These are phyloP conservation scores for Kluyveromyces lactis DNA, from an alignment of 805 yeast species.

Conservation along the genomic window DNA sequence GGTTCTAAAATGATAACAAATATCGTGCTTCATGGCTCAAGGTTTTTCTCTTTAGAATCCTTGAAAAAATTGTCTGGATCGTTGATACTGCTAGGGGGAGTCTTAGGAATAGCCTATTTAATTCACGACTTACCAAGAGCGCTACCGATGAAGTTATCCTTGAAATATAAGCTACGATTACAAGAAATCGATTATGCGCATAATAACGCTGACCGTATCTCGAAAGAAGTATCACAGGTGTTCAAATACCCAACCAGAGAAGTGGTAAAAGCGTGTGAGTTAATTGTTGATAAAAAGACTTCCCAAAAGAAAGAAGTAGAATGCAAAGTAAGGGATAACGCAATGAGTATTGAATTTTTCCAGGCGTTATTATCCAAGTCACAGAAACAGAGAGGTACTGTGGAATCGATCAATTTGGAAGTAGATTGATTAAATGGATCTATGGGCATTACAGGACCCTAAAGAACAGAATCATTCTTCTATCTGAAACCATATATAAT, in stretches of 20 bases:
- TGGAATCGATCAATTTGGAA: constrained; percentile 22
- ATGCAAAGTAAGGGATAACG: constrained; percentile 15
- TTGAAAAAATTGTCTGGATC: constrained; percentile 48
- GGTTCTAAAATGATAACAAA: constrained; percentile 34
- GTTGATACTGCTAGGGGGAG: constrained; percentile 38
- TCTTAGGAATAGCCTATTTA: constrained; percentile 52
- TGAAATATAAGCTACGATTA: constrained; percentile 57
- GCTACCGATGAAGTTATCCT: constrained; percentile 72
- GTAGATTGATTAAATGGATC: constrained; percentile 15
- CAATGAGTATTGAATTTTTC: constrained; percentile 22
- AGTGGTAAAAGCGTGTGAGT: constrained; percentile 35
- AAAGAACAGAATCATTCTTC: too few relatives aligned
- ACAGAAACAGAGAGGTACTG: constrained; percentile 13
- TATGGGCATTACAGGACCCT: neutral
- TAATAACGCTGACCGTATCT: constrained; percentile 64
- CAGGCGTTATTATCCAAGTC: constrained; percentile 18
- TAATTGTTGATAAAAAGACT: constrained; percentile 21
- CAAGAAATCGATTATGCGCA: constrained; percentile 69
- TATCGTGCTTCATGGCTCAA: constrained; percentile 32
- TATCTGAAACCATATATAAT: too few relatives aligned
- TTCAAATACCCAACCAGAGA: constrained; percentile 76
- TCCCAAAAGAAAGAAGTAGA: constrained; percentile 21
- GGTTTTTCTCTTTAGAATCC: constrained; percentile 28
- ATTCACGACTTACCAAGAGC: constrained; percentile 83
- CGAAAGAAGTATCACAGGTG: constrained; percentile 77